phyloP scores from a whole-genome alignment of 345 rosid genomes.

The Bretschneidera sinensis region DNA sequence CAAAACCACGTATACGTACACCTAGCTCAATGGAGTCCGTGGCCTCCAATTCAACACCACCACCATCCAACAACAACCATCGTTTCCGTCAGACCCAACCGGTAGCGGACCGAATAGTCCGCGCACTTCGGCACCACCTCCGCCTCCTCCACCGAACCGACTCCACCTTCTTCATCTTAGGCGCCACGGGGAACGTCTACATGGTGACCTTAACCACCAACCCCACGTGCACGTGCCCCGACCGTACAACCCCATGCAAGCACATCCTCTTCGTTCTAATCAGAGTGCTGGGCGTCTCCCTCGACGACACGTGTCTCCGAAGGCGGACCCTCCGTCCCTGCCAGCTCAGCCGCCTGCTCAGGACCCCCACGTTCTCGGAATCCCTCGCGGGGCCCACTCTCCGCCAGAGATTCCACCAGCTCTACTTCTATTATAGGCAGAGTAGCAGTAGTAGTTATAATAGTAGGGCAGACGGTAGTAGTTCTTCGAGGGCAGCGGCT shows the following conservation, averaged over 20 bases:
- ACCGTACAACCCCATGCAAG: constrained; percentile 79
- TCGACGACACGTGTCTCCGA: constrained; percentile 57
- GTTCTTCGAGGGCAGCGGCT: neutral
- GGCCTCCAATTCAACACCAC: constrained; percentile 33
- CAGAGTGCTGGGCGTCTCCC: constrained; percentile 62
- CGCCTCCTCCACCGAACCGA: constrained; percentile 62
- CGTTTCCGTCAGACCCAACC: constrained; percentile 36
- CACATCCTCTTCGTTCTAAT: constrained; percentile 75
- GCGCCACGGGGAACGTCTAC: constrained; percentile 87
- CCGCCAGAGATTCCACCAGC: constrained; percentile 62
- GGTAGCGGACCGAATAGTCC: constrained; percentile 47
- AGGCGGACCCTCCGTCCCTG: constrained; percentile 64
- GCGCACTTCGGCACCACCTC: constrained; percentile 68
- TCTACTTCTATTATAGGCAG: constrained; percentile 27
- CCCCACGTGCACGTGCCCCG: constrained; percentile 85
- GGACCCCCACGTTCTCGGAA: constrained; percentile 38
- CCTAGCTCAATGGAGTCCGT: constrained; percentile 46
- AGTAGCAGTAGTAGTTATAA: neutral
- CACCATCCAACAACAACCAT: constrained; percentile 2
- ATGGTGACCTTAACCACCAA: constrained; percentile 48
- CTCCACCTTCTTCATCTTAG: constrained; percentile 59
- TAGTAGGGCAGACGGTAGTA: constrained; percentile 5
- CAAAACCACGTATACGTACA: neutral
- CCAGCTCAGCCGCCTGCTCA: constrained; percentile 42
- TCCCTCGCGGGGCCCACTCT: constrained; percentile 45